These are phyloP conservation scores for Agapanthus africanus DNA, from an alignment of 106 monocot species.

Conservation along the genomic window DNA sequence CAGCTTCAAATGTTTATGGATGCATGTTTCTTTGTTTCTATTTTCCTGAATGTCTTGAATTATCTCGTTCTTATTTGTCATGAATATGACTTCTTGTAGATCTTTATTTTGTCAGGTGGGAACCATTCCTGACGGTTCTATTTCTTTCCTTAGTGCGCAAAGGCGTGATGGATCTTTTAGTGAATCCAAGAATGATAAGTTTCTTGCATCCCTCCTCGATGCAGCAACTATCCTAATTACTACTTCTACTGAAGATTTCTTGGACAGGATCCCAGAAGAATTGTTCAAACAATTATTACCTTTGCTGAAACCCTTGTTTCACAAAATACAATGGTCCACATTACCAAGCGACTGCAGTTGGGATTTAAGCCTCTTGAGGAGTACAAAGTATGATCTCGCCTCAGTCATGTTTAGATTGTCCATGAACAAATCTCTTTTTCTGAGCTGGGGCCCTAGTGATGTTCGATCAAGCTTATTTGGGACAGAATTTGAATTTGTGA, in stretches of 20 bases:
- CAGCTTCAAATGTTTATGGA: background rate
- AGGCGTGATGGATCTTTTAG: background rate
- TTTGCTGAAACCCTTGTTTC: constrained; percentile 26
- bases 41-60: background rate
- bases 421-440: constrained; percentile 24
- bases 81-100: constrained; percentile 38
- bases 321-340: constrained; percentile 6
- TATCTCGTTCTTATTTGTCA: background rate
- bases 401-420: constrained; percentile 76
- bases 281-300: constrained; percentile 22
- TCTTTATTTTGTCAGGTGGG: constrained; percentile 50
- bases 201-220: constrained; percentile 32
- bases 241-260: constrained; percentile 24
- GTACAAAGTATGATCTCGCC: constrained; percentile 39
- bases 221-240: constrained; percentile 43
- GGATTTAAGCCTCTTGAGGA: background rate
- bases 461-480: constrained; percentile 51
- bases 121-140: background rate
- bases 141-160: background rate
- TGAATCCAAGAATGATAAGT: constrained; percentile 5
- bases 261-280: constrained; percentile 25
- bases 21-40: background rate
- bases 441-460: constrained; percentile 18
- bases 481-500: constrained; percentile 25
- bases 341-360: constrained; percentile 1